Evolutionary conservation across 2,329 filamentous ascomycete genomes (phyloP), one percentile per base, ranked within the genome.

Genomic region (Lasiodiplodia sp.): DNA sequence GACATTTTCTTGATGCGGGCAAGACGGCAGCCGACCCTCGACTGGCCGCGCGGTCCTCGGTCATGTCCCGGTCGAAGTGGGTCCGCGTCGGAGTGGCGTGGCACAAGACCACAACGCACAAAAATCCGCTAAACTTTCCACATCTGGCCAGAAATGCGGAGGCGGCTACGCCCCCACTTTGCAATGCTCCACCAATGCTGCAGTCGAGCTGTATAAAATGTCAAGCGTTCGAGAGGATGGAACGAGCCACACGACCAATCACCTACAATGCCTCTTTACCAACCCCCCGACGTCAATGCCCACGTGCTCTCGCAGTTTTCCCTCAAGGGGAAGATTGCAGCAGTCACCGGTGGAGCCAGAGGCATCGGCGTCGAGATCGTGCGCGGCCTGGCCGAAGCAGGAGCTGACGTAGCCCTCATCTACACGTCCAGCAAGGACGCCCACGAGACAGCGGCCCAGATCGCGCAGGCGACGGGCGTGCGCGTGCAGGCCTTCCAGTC

Each of bases 391-490:
- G 69, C 68, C 47, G 69, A 70, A 56, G 69, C 69, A 10, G 69
- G 69, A 21, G 69, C 69, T 11, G 23, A 34, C 64, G 55, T 64
- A 18, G 67, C 67, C 58, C 34, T 70, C 57, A 58, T 71, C 3
- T 75, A 74, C 69, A 70, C 60, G 28, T 71, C 69, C 47, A 68
- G 69, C 44, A 73, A 69, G 37, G 70, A 71, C 28, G 72, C 57
- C 37, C 21, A 51, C 2, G 51, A 67, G 12, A 68, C 74, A 8
- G 69, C 72, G 3, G 49, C 70, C 25, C 52, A 69, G n/a, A 73
- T 71, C 0, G 40, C 40, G 40, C 70, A 70, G 14, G 68, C 60
- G 6, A n/a, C 40, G 14, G 40, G 40, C 3, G 40, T n/a, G 2
- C 60, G 28, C 7, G 71, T 72, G 6, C 69, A 71, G 58, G 71